Conservation (phyloP, 352 stramenopile genomes). For the Peronospora tabacina region DNA sequence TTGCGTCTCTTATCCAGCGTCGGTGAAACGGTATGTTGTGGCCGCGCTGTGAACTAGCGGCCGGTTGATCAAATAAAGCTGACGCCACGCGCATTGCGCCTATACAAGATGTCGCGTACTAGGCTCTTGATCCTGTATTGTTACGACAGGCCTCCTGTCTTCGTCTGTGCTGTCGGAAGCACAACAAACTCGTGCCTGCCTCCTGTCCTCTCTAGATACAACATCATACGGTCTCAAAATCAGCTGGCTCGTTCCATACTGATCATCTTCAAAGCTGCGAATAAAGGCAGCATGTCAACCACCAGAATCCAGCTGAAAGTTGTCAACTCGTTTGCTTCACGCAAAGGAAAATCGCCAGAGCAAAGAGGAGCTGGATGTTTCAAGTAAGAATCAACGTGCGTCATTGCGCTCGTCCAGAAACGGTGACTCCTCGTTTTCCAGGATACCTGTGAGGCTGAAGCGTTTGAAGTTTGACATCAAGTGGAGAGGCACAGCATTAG, state of each 20-base stretch:
- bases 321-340: conserved; percentile 49
- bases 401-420: no score
- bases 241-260: conserved; percentile 53
- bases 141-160: conserved; percentile 19
- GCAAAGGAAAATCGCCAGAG: conserved; percentile 26
- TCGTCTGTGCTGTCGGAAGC: not conserved
- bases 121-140: conserved; percentile 68
- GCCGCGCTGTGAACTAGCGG: not conserved
- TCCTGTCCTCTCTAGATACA: conserved; percentile 43
- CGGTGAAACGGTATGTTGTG: conserved; percentile 16
- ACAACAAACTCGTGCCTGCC: no score
- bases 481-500: no score
- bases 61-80: conserved; percentile 10
- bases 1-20: not conserved
- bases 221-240: conserved; percentile 69
- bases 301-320: conserved; percentile 28
- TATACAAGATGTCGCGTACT: conserved; percentile 40
- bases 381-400: no score
- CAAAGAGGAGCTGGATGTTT: no score
- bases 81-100: not conserved
- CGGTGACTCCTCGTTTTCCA: no score
- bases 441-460: no score
- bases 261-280: conserved; percentile 28
- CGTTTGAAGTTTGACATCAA: no score
- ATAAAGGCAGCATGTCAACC: conserved; percentile 26